Conservation (phyloP, 257 asterid species). For the Solanum corneliomulleri region DNA sequence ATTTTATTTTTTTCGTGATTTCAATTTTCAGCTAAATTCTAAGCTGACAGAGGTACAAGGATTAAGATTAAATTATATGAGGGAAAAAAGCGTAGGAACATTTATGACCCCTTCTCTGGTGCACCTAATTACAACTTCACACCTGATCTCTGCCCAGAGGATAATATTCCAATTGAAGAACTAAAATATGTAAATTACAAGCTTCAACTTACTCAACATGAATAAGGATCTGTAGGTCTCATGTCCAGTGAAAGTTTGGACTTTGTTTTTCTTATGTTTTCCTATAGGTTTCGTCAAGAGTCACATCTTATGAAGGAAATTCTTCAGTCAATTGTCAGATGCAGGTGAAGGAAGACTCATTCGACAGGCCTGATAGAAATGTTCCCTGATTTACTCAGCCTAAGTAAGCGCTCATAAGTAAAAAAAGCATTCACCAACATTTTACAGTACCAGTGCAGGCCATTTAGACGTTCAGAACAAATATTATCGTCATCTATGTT, state of each 20-base stretch:
- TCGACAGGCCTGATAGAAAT: slow-evolving; percentile 18
- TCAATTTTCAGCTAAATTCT: slow-evolving; percentile 19
- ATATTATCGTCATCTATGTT: slow-evolving; percentile 31
- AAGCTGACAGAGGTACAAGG: slow-evolving; percentile 16
- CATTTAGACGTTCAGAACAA: slow-evolving; percentile 14
- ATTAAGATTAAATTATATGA: background rate
- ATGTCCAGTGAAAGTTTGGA: background rate
- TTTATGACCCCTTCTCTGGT: slow-evolving; percentile 38
- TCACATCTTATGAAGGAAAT: slow-evolving; percentile 19
- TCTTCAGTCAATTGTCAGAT: slow-evolving; percentile 11
- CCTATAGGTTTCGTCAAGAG: slow-evolving; percentile 28
- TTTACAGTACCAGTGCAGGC: slow-evolving; percentile 24
- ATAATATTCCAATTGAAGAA: slow-evolving; percentile 27
- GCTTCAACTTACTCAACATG: background rate
- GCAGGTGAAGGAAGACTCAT: slow-evolving; percentile 22
- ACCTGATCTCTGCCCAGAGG: slow-evolving; percentile 17
- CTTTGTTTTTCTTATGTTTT: background rate
- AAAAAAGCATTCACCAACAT: slow-evolving; percentile 29
- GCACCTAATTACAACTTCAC: slow-evolving; percentile 36
- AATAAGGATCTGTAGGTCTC: background rate
- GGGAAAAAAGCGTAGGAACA: background rate
- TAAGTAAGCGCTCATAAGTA: slow-evolving; percentile 18
- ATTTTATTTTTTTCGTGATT: background rate
- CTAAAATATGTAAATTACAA: slow-evolving; percentile 22
- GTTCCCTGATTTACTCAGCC: slow-evolving; percentile 33